Base-by-base conservation (phyloP, 139 green algal genomes). In the Pleodorina starrii region DNA sequence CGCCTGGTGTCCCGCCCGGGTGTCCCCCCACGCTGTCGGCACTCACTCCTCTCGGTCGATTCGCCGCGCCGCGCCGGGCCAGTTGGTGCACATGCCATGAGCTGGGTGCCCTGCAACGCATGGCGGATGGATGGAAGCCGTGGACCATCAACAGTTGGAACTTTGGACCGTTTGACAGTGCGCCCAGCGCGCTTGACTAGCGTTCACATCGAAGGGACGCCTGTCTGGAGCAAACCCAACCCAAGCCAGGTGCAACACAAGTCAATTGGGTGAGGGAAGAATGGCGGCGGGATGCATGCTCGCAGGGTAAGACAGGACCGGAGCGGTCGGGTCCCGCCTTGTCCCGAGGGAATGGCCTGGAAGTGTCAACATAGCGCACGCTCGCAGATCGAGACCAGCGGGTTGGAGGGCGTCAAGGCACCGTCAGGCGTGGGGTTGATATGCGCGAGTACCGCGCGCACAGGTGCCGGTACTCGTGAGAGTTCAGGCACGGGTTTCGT, bases 31-130 rank as follows among this genome's bases (percentile, higher is more conserved):
- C 48, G 48, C 23, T 71, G 11, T 35, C 7, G 23, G 25, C 32
- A 68, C 76, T 84, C 36, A 84, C 76, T 51, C 1, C 12, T 84
- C 76, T 14, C 23, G 50, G 32, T 72, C 76, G n/a, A 27, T 27
- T 0, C 23, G 43, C 44, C 32, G 17, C 32, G 5, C 5, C 12
- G 50, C 23, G 14, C 76, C 76, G 7, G 76, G 76, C 76, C 76
- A 84, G 76, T 84, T 84, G 50, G 32, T 72, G 76, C 76, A 44
- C 0, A 50, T 36, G n/a, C 29, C 29, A 29, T 10, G 46, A 10
- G 32, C 46, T 9, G 75, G 75, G 75, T 83, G 14, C 5, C 46
- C 75, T 83, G 75, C 46, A 5, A 51, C 17, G n/a, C n/a, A n/a
- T n/a, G n/a, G n/a, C n/a, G n/a, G n/a, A n/a, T n/a, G 10, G 43